Conservation (phyloP, 2,329 filamentous ascomycete species). For the Ascochyta fabae region DNA sequence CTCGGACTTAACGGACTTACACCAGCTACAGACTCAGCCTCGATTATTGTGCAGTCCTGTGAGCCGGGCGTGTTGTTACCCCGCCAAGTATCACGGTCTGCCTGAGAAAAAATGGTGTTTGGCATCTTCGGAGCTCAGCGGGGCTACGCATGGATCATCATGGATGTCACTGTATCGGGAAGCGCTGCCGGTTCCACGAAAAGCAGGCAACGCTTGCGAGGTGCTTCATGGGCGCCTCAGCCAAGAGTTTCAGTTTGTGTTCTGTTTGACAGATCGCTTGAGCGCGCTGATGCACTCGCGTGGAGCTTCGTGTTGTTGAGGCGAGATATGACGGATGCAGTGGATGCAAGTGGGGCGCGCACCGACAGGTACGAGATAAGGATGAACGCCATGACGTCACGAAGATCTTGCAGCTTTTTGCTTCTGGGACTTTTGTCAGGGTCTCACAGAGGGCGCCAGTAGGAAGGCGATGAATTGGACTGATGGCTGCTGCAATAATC, state of each 20-base stretch:
- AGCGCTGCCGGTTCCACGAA: constrained; percentile 2
- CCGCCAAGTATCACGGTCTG: neutral
- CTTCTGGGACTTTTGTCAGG: neutral
- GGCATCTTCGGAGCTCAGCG: neutral
- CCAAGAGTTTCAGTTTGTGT: constrained; percentile 16
- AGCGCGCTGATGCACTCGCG: neutral
- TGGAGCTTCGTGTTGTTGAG: constrained; percentile 10
- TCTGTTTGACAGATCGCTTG: constrained; percentile 12
- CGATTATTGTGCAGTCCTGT: neutral
- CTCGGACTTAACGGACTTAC: constrained; percentile 6
- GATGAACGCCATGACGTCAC: constrained; percentile 14
- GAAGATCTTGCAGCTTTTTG: neutral
- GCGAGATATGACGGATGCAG: constrained; percentile 10
- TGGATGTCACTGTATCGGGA: neutral
- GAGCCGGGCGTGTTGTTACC: neutral
- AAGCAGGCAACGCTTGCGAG: constrained; percentile 8
- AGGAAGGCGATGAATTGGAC: neutral
- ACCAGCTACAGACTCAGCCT: neutral
- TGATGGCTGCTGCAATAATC: neutral
- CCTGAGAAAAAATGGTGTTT: neutral
- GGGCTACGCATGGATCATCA: neutral
- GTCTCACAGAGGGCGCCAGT: neutral
- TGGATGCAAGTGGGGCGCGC: neutral
- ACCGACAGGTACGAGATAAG: constrained; percentile 7
- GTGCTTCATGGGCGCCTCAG: constrained; percentile 16